Evolutionary conservation across 1,284 basidiomycete genomes (phyloP), one percentile per base, ranked within the genome.

Genomic region (Moniliella sp.): DNA sequence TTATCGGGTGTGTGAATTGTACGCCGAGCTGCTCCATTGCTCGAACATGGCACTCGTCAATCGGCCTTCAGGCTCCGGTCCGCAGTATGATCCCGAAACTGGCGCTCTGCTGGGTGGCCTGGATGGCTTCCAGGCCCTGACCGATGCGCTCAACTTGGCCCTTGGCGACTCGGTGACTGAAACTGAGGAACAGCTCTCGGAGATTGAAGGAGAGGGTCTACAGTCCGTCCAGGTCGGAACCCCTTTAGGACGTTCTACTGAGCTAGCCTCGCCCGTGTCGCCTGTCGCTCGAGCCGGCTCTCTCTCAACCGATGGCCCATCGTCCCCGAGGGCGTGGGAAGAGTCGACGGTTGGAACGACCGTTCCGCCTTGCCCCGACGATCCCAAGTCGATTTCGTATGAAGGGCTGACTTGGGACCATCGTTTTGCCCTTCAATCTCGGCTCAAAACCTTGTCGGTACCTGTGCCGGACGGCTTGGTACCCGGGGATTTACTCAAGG

Each of bases 41-140:
- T 97, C 88, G 10, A 97, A 94, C 57, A 94, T 99, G 88, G 75
- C 78, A 1, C 70, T 94, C 10, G 67, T 97, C 21, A 97, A 97
- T 56, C 78, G 91, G 5, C 38, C 38, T 1, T 33, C 40, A 3
- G 47, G 50, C 7, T 44, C 49, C 11, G 56, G 57, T 5, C 57
- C 57, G 4, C 46, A 49, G 31, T 59, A 59, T 30, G 53, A 51
- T 8, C 31, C 27, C 1, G 42, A 53, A 5, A n/a, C n/a, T n/a
- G 57, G 57, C 10, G 42, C 45, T 4, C 37, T 59, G 16, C 35
- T 37, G n/a, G 57, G 55, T 15, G 57, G 57, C 15, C 42, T 59
- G n/a, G 50, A 57, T 27, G 57, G 55, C n/a, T 37, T 60, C n/a
- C 55, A 60, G 32, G 40, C 40, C 4, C 45, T 60, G 2, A 52